Conservation (phyloP, 192 early-diverging fungal genomes). For the Borealophlyctis nickersoniae region DNA sequence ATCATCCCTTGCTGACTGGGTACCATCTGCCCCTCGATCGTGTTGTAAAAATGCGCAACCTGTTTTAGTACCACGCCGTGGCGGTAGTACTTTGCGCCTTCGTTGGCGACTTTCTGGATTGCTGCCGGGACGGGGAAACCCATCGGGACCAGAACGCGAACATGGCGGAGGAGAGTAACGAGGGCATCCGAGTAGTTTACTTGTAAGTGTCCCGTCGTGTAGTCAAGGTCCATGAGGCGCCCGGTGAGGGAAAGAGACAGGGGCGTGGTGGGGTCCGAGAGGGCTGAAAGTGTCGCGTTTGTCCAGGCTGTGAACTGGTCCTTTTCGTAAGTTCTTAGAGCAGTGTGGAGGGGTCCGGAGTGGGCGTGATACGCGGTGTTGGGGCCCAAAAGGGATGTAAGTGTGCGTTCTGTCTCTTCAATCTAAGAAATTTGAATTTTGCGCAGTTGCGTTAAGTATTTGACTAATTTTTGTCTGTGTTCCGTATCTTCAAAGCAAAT, state of each 20-base stretch:
- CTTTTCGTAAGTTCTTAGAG: constrained; percentile 37
- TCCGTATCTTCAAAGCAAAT: too few species aligned
- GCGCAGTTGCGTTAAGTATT: background rate
- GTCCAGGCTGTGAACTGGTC: constrained; percentile 46
- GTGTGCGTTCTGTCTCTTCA: constrained; percentile 37
- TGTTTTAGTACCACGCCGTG: constrained; percentile 55
- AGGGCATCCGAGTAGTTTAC: constrained; percentile 53
- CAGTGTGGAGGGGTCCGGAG: constrained; percentile 32
- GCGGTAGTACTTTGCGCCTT: constrained; percentile 46
- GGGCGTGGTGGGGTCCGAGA: constrained; percentile 24
- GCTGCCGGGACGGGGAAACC: constrained; percentile 47
- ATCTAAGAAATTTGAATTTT: constrained; percentile 14
- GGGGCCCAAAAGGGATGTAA: constrained; percentile 28
- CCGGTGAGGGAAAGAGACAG: constrained; percentile 26
- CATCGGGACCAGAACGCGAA: constrained; percentile 47
- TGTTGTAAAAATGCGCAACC: constrained; percentile 62
- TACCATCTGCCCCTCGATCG: constrained; percentile 61
- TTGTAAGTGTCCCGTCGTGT: constrained; percentile 38
- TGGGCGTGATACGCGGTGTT: constrained; percentile 26
- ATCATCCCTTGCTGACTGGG: constrained; percentile 55
- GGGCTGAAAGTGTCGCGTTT: constrained; percentile 22
- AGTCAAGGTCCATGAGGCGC: constrained; percentile 50
- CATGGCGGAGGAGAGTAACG: constrained; percentile 46
- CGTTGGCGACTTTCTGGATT: constrained; percentile 43
- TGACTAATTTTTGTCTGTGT: background rate